phyloP scores from a whole-genome alignment of 225 moss, liverwort and hornwort species.

The Polytrichum commune region DNA sequence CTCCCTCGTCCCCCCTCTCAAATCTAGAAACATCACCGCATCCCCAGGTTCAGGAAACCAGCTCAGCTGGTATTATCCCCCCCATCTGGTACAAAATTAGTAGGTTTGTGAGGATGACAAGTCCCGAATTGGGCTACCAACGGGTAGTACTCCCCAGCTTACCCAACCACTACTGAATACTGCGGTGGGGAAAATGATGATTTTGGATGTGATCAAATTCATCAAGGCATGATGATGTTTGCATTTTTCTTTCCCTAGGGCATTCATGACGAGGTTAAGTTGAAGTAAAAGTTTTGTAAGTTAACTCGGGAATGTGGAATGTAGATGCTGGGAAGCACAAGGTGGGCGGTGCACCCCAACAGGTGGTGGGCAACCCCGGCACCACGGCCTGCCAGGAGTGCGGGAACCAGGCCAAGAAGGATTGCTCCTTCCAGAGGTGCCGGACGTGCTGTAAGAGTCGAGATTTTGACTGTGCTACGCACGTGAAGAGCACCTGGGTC shows the following conservation, averaged over 20 bases:
- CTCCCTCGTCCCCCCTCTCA: too few species aligned
- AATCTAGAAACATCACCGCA: too few species aligned
- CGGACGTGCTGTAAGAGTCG: constrained; percentile 96
- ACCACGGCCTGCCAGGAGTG: constrained; percentile 91
- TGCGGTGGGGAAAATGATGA: neutral
- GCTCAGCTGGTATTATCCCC: too few species aligned
- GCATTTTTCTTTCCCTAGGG: neutral
- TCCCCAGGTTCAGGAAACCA: too few species aligned
- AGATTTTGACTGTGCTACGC: constrained; percentile 90
- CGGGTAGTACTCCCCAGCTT: neutral
- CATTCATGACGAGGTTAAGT: neutral
- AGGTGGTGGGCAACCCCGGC: constrained; percentile 37
- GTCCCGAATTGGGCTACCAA: too few species aligned
- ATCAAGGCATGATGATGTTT: neutral
- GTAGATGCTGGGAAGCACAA: constrained; percentile 31
- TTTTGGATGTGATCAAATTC: neutral
- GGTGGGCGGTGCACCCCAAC: constrained; percentile 14
- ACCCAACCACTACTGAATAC: neutral
- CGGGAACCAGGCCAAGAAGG: constrained; percentile 97
- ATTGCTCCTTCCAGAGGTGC: constrained; percentile 85
- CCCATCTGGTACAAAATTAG: too few species aligned
- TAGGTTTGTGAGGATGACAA: too few species aligned
- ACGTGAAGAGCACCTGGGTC: constrained; percentile 98
- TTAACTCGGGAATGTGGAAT: neutral
- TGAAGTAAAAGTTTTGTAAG: neutral